Percentiles rank a stretch among this genome's conserved stretches.
Evolutionary conservation across 805 yeast species (phyloP).

Genomic region (Candida ficus): DNA sequence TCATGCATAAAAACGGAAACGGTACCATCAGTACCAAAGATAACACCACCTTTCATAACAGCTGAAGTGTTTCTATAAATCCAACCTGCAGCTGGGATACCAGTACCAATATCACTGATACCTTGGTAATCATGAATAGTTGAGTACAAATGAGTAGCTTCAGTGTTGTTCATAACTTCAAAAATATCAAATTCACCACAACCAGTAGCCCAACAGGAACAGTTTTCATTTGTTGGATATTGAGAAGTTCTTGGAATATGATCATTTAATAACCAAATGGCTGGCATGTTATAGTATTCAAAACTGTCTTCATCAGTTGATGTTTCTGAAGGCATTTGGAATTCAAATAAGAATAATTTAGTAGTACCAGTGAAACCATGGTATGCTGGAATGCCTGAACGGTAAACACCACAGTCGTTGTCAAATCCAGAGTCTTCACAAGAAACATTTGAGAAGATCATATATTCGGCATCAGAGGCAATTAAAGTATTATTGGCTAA

Average conservation of each 20-base stretch:
- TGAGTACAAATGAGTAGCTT: conserved; percentile 49
- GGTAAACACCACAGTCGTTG: conserved; percentile 70
- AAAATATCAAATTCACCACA: conserved; percentile 78
- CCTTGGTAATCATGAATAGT: conserved; percentile 78
- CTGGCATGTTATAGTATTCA: conserved; percentile 56
- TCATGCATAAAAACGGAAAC: conserved; percentile 59
- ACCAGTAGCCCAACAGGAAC: conserved; percentile 75
- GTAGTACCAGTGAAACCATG: conserved; percentile 65
- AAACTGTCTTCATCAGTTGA: conserved; percentile 25
- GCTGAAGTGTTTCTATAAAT: conserved; percentile 45
- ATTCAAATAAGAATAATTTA: conserved; percentile 70
- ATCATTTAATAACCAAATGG: conserved; percentile 72
- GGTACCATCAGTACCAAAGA: conserved; percentile 56
- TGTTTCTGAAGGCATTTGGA: conserved; percentile 57
- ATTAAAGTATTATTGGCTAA: conserved; percentile 45
- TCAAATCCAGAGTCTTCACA: conserved; percentile 51
- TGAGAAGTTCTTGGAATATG: conserved; percentile 73
- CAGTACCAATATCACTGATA: conserved; percentile 53
- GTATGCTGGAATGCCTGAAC: conserved; percentile 68
- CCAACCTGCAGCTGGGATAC: conserved; percentile 53
- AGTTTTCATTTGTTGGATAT: conserved; percentile 53
- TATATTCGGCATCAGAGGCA: conserved; percentile 53
- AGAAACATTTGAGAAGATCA: conserved; percentile 51
- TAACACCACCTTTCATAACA: conserved; percentile 67
- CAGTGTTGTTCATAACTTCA: conserved; percentile 65